Evolutionary conservation across 2,329 filamentous ascomycete species (phyloP), one percentile per base, ranked within the genome.

Genomic region (Verticillium klebahnii): DNA sequence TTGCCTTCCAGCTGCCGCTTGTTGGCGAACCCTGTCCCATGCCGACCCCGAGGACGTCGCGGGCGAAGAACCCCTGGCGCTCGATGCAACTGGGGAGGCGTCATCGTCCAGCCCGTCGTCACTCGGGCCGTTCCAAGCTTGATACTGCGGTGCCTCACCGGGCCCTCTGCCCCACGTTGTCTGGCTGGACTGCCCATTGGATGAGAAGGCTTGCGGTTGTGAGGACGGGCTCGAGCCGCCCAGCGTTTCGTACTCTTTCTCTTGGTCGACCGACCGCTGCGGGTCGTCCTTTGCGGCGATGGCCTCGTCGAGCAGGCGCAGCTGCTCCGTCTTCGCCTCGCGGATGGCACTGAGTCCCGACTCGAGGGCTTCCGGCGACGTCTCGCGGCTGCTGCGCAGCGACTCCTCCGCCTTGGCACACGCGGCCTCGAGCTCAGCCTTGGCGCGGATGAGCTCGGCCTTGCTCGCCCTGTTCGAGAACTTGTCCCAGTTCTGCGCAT

Each of bases 1-100:
- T 25, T 56, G 56, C 32, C 25, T 34, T 58, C 23, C 34, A 12
- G 67, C 63, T 40, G 61, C 63, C 55, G 72, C 62, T 63, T 79
- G 73, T 56, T 77, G 73, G 40, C 80, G 75, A 39, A 82, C 61
- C 32, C 78, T 76, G 32, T 80, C 79, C 80, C 80, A 82, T 3
- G 78, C 64, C 5, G 78, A 80, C 32, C 73, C 71, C 9, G 62
- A 29, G 19, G 63, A 39, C 39, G 61, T 11, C 60, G 34, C 58
- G 70, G 32, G 52, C 23, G 68, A 19, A 9, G 45, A 52, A 23
- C 67, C 65, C 52, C 67, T 69, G 14, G 70, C 62, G 8, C 75
- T 68, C 17, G 72, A 55, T 8, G 79, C 71, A 12, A 80, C 65
- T 29, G 80, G 80, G 1, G 80, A 82, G 40, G 76, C 78, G 61